Percentiles rank a stretch among this genome's conserved stretches.
phyloP scores from a whole-genome alignment of 2,329 filamentous ascomycete species.

The Furcasterigmium sp. region DNA sequence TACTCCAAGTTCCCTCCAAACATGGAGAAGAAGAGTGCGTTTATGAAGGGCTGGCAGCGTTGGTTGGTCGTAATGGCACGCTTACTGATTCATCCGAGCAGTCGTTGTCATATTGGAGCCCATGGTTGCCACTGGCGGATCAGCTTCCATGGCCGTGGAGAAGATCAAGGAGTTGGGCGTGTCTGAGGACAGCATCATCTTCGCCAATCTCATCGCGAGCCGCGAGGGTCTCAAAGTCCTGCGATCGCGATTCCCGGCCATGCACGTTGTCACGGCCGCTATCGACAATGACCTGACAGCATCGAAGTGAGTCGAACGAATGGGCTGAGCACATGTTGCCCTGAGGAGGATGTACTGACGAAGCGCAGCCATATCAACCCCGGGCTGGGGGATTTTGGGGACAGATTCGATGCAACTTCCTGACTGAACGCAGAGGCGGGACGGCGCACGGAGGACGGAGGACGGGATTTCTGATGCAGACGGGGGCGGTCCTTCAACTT shows the following conservation, averaged over 20 bases:
- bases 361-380: slow-evolving; percentile 25
- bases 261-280: slow-evolving; percentile 17
- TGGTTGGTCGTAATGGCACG: no score
- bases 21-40: slow-evolving; percentile 11
- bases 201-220: slow-evolving; percentile 22
- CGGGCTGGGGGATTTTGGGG: slow-evolving; percentile 29
- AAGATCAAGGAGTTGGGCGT: slow-evolving; percentile 12
- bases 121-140: slow-evolving; percentile 18
- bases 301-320: slow-evolving; percentile 10
- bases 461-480: no score
- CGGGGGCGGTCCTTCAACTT: no score
- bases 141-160: slow-evolving; percentile 14
- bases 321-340: not conserved
- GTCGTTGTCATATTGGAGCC: slow-evolving; percentile 15
- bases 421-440: not conserved
- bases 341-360: not conserved
- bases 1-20: slow-evolving; percentile 22
- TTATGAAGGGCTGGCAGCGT: no score
- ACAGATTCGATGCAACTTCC: slow-evolving; percentile 23
- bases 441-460: not conserved
- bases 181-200: slow-evolving; percentile 18
- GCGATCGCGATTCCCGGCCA: slow-evolving; percentile 12
- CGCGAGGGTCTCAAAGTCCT: slow-evolving; percentile 15
- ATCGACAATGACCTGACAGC: slow-evolving; percentile 10
- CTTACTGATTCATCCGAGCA: slow-evolving; percentile 8